A percentile compares a stretch with the other conserved stretches of the same genome.
phyloP scores from a whole-genome alignment of 2,329 filamentous ascomycete genomes.

The Phaeosphaeriaceae sp. region DNA sequence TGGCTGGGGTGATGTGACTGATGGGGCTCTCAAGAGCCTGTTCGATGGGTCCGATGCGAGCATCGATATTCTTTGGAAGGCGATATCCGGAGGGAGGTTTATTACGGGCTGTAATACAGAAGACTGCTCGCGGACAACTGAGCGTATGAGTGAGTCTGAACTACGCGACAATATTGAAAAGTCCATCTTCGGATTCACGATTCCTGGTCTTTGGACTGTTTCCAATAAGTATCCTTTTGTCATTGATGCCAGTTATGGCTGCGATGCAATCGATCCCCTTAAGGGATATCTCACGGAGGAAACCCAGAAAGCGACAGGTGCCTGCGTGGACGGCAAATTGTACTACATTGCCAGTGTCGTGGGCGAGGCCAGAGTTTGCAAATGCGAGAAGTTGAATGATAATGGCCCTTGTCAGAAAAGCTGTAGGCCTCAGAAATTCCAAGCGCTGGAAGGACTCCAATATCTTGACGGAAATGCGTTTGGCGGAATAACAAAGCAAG shows the following conservation, averaged over 20 bases:
- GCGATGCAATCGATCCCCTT: background rate
- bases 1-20: background rate
- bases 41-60: background rate
- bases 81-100: conserved; percentile 2
- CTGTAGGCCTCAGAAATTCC: conserved; percentile 3
- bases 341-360: conserved; percentile 3
- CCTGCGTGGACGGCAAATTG: conserved; percentile 6
- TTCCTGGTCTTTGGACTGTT: background rate
- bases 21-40: background rate
- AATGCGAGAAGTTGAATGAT: background rate
- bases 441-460: background rate
- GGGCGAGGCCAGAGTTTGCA: conserved; percentile 1
- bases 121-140: too few relatives aligned
- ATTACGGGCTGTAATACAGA: background rate
- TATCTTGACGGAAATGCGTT: background rate
- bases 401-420: background rate
- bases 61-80: background rate
- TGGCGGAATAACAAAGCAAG: conserved; percentile 3
- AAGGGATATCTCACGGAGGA: background rate
- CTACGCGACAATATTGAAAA: conserved; percentile 1
- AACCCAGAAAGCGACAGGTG: background rate
- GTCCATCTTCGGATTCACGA: background rate
- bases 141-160: background rate
- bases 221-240: conserved; percentile 2
- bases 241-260: conserved; percentile 3